Conservation (phyloP, 805 yeast genomes). For the Pichia nakasei region DNA sequence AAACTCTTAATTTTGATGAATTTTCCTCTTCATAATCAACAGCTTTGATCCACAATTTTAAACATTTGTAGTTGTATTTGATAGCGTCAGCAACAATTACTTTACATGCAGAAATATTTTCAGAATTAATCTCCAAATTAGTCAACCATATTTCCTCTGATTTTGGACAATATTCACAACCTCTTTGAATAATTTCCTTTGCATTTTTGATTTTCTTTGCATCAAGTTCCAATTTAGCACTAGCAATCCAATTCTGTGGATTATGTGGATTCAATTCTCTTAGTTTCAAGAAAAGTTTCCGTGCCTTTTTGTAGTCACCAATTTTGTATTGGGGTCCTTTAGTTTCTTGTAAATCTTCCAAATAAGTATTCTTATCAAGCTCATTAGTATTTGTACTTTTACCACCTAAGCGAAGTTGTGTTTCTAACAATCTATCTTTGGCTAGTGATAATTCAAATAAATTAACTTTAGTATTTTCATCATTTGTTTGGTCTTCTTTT, state of each 20-base stretch:
- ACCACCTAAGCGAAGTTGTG: background rate
- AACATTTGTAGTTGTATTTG: conserved; percentile 43
- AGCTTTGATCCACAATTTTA: conserved; percentile 68
- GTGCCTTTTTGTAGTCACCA: conserved; percentile 52
- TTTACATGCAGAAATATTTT: conserved; percentile 38
- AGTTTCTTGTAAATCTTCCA: conserved; percentile 30
- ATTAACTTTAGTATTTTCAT: conserved; percentile 29
- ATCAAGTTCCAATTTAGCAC: conserved; percentile 69
- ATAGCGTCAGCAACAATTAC: conserved; percentile 61
- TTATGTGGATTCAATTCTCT: conserved; percentile 65
- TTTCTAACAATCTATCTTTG: conserved; percentile 9
- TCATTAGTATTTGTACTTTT: background rate
- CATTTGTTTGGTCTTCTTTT: conserved; percentile 33
- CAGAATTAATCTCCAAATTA: conserved; percentile 51
- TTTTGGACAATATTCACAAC: conserved; percentile 58
- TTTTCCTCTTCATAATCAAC: conserved; percentile 52
- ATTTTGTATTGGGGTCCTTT: conserved; percentile 22
- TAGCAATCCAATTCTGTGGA: conserved; percentile 78
- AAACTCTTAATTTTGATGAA: conserved; percentile 43
- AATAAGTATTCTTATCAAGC: conserved; percentile 32
- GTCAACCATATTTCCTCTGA: conserved; percentile 80
- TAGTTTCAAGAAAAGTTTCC: conserved; percentile 56
- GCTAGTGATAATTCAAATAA: conserved; percentile 30
- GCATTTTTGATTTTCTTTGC: conserved; percentile 52
- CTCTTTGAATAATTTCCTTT: conserved; percentile 54